Evolutionary conservation across 2,329 filamentous ascomycete genomes (phyloP), one percentile per base, ranked within the genome.

Genomic region (Paraconiothyrium sp.): DNA sequence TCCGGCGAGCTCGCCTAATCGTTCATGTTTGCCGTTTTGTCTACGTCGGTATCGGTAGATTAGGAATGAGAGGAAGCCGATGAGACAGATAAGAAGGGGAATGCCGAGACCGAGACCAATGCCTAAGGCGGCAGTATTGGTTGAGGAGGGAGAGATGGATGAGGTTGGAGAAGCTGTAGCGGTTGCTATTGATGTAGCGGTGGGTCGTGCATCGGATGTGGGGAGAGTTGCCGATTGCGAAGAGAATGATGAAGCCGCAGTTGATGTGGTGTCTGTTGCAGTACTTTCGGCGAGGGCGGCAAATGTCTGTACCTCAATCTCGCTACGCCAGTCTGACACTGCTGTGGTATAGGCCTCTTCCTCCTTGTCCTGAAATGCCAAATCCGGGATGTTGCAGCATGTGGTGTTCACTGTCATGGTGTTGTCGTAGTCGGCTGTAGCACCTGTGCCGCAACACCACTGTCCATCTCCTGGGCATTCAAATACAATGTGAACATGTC

Each of bases 371-470:
- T 41, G 2, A 32, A 57, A 60, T 9, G 47, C 30, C 13, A 60
- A 32, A 3, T 43, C 47, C 4, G 34, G n/a, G 3, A 44, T 39
- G 32, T 57, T 35, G 43, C 59, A 61, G 39, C 59, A 61, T 8
- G 54, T 61, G 1, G 59, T 61, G 24, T 61, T 61, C 20, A 58
- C 47, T 20, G 30, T 54, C 30, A 54, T 30, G 22, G 39, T 46
- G 11, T 46, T 37, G 9, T 37, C 44, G 43, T 52, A 60, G 3
- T 56, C 41, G 6, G 16, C 20, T 6, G 44, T 49, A 13, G 24
- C 11, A 4, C 54, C 58, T 9, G 52, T 60, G 14, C 44, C 58
- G 27, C 58, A 60, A n/a, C 58, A 60, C 58, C 58, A 60, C n/a
- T 57, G 34, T 4, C 58, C 58, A 20, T 52, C 48, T 30, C 58